Evolutionary conservation across 108 stramenopile species (phyloP).

Genomic region (Aurantiochytrium sp.): DNA sequence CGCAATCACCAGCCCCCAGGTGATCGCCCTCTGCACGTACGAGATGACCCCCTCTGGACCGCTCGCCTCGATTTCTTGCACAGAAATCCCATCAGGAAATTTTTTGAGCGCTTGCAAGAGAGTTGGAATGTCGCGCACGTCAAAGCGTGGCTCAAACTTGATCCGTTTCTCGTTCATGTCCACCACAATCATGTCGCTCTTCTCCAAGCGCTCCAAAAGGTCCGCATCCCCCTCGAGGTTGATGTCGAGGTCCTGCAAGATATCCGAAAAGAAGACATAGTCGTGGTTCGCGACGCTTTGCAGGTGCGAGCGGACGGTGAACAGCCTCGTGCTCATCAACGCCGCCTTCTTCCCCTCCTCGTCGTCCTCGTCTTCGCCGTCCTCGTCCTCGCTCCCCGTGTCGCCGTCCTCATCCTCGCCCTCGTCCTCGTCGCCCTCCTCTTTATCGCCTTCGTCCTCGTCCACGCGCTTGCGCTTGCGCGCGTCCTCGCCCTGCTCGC

Average conservation of each 20-base stretch:
- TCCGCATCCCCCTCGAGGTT: not conserved
- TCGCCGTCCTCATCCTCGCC: not conserved
- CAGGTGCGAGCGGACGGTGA: not conserved
- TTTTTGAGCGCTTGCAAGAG: not conserved
- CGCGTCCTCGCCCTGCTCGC: no score
- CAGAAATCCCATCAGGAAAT: not conserved
- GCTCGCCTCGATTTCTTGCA: not conserved
- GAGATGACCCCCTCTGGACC: not conserved
- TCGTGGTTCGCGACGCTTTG: not conserved
- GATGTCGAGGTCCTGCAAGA: not conserved
- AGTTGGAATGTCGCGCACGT: not conserved
- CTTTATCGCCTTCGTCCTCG: not conserved
- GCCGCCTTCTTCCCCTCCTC: not conserved
- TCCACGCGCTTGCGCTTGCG: not conserved
- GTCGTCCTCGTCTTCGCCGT: not conserved
- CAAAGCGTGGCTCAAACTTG: not conserved
- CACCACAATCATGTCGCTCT: not conserved
- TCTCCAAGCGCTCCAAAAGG: not conserved
- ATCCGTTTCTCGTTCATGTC: not conserved
- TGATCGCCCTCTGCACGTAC: not conserved
- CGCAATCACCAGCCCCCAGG: not conserved
- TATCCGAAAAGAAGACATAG: not conserved
- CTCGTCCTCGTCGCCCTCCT: not conserved
- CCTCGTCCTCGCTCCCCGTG: not conserved
- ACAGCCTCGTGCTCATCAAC: not conserved